Conservation (phyloP, 257 asterid species). For the Nicotiana knightiana region DNA sequence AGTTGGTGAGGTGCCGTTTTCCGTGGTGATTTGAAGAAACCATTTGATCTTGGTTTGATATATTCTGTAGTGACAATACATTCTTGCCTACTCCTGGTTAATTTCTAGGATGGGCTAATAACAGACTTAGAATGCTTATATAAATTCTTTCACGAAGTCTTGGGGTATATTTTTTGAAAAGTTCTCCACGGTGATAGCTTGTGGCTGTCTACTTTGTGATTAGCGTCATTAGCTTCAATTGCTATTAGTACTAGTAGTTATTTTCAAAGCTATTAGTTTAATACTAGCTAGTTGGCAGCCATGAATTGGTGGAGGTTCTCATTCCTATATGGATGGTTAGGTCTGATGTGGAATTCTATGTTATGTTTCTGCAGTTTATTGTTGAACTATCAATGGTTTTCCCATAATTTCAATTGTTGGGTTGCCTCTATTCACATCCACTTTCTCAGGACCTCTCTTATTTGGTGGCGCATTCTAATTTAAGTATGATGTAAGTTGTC, state of each 20-base stretch:
- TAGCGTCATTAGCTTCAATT: neutral
- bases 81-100: neutral
- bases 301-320: neutral
- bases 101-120: neutral
- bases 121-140: neutral
- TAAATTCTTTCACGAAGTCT: neutral
- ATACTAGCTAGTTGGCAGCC: neutral
- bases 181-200: neutral
- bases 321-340: neutral
- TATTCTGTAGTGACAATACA: neutral
- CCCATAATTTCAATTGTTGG: neutral
- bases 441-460: too few species aligned
- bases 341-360: neutral
- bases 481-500: too few species aligned
- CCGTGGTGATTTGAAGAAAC: neutral
- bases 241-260: neutral
- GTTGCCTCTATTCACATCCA: neutral
- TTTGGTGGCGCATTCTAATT: too few species aligned
- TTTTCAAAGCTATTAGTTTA: neutral
- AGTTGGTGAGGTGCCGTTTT: neutral
- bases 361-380: neutral
- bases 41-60: neutral
- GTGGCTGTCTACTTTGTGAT: neutral
- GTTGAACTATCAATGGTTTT: neutral
- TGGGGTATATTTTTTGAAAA: neutral